Evolutionary conservation across 2,329 filamentous ascomycete genomes (phyloP).

Genomic region (Didymella lethalis): DNA sequence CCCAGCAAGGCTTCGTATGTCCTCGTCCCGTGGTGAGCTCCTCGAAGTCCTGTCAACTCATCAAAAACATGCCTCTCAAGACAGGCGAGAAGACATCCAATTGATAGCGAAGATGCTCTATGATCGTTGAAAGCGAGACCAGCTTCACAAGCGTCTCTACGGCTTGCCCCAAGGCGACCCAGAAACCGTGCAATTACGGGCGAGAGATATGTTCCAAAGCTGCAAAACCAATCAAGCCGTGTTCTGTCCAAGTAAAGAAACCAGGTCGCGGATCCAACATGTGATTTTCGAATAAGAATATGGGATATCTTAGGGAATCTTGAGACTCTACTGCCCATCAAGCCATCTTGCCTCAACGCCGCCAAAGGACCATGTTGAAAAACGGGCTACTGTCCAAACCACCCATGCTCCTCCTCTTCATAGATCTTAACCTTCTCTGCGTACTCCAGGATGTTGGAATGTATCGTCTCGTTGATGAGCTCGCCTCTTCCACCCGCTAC

Average conservation of each 20-base stretch:
- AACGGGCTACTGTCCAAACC: slow-evolving; percentile 5
- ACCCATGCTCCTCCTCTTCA: slow-evolving; percentile 56
- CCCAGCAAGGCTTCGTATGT: too few species aligned
- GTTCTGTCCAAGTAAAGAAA: neutral
- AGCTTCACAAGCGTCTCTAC: neutral
- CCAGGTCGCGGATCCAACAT: neutral
- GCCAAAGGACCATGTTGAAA: neutral
- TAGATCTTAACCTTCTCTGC: slow-evolving; percentile 83
- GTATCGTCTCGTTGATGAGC: slow-evolving; percentile 76
- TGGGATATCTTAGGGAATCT: slow-evolving; percentile 7
- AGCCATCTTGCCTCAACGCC: slow-evolving; percentile 14
- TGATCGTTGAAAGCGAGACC: neutral
- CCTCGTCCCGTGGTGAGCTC: too few species aligned
- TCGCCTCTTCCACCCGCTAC: slow-evolving; percentile 87
- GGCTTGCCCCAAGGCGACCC: neutral
- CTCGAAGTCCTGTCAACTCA: neutral
- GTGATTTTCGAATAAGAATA: neutral
- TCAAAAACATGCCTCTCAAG: neutral
- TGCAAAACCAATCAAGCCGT: neutral
- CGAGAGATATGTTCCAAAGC: neutral
- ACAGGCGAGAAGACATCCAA: neutral
- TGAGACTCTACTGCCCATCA: slow-evolving; percentile 3
- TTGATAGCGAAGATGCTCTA: too few species aligned
- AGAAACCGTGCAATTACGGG: neutral
- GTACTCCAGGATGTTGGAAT: slow-evolving; percentile 84